Percentiles rank a stretch among this genome's conserved stretches.
Conservation (phyloP, 1,284 basidiomycete species). For the Trametes sp. region DNA sequence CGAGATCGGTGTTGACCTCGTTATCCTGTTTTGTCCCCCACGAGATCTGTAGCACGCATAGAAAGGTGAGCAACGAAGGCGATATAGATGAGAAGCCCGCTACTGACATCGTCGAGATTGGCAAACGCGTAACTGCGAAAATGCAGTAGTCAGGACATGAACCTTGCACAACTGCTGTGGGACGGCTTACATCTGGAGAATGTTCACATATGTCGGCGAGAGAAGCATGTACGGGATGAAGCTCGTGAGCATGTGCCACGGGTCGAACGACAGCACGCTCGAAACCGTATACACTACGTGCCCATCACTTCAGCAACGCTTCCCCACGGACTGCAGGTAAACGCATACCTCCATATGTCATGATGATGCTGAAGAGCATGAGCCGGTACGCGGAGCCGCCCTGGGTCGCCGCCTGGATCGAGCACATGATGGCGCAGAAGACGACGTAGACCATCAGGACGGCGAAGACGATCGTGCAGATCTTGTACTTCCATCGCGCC, state of each 20-base stretch:
- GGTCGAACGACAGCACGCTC: constrained; percentile 90
- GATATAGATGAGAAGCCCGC: constrained; percentile 1
- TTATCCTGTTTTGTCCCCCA: constrained; percentile 93
- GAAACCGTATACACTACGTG: constrained; percentile 72
- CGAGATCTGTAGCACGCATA: constrained; percentile 61
- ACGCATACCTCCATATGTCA: constrained; percentile 83
- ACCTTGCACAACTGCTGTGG: constrained; percentile 3
- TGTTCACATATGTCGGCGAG: constrained; percentile 88
- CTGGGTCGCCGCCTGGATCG: constrained; percentile 71
- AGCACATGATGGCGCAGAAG: constrained; percentile 78
- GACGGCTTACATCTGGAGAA: constrained; percentile 77
- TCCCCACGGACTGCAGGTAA: neutral
- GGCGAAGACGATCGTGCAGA: constrained; percentile 81
- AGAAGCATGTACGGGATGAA: constrained; percentile 91
- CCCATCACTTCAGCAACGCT: neutral
- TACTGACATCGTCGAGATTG: constrained; percentile 79
- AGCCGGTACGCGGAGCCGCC: constrained; percentile 70
- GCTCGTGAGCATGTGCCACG: constrained; percentile 93
- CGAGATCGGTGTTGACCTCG: constrained; percentile 76
- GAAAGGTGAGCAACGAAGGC: constrained; percentile 12
- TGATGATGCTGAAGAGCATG: constrained; percentile 86
- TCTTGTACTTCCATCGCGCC: constrained; percentile 86
- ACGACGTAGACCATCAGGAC: constrained; percentile 85
- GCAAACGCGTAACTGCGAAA: constrained; percentile 74
- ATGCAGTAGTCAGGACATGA: constrained; percentile 8